phyloP scores from a whole-genome alignment of 441 rosid species.

The Viola pubescens region DNA sequence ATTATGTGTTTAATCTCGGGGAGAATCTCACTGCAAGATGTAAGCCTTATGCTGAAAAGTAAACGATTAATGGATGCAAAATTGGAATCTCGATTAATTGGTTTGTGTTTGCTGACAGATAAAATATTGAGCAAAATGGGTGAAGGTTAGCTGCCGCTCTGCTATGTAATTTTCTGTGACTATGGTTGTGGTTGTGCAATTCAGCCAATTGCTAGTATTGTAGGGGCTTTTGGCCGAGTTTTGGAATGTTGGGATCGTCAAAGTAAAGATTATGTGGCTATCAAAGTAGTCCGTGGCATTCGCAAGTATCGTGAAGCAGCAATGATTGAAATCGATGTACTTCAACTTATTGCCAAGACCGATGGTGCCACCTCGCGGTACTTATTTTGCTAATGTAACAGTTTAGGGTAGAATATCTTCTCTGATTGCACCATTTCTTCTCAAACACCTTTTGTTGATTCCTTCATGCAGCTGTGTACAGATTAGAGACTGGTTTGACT shows the following conservation, averaged over 20 bases:
- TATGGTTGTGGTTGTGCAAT: constrained; percentile 46
- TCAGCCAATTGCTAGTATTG: constrained; percentile 78
- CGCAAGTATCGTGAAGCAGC: constrained; percentile 75
- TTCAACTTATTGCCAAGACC: constrained; percentile 53
- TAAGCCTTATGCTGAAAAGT: constrained; percentile 22
- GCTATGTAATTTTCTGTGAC: constrained; percentile 41
- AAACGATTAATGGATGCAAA: neutral
- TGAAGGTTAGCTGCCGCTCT: constrained; percentile 80
- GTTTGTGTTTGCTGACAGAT: constrained; percentile 31
- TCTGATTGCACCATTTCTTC: neutral
- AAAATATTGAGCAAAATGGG: constrained; percentile 83
- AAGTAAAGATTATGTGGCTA: constrained; percentile 59
- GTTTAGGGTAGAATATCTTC: no score
- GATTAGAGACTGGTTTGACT: constrained; percentile 75
- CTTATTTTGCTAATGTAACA: neutral
- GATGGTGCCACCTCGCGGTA: constrained; percentile 60
- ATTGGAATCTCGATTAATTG: neutral
- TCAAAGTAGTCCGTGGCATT: constrained; percentile 69
- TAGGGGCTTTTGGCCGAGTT: constrained; percentile 94
- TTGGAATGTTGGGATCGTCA: constrained; percentile 93
- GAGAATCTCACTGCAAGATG: constrained; percentile 86
- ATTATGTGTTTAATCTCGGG: constrained; percentile 59
- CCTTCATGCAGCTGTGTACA: constrained; percentile 60
- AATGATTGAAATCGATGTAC: constrained; percentile 70
- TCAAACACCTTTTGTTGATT: constrained; percentile 17